These are phyloP conservation scores for Helicostylum pulchrum DNA, from an alignment of 192 early-diverging fungal species.

Conservation along the genomic window DNA sequence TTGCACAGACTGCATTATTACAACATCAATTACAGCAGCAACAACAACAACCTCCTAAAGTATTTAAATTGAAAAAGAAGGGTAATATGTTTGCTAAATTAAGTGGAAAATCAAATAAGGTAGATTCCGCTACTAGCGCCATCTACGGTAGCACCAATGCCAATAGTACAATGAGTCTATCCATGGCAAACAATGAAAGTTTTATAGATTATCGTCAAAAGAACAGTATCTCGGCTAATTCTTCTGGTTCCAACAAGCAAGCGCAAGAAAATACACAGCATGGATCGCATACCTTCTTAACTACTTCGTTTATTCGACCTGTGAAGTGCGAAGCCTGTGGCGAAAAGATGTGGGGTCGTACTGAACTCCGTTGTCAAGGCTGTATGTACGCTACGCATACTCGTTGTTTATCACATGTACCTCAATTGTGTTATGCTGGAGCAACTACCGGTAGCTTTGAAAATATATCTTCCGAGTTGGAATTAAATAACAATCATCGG, in stretches of 20 bases:
- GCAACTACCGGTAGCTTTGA: constrained; percentile 18
- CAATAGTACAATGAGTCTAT: not conserved
- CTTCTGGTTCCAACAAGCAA: not conserved
- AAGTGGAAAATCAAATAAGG: constrained; percentile 11
- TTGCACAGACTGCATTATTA: constrained; percentile 8
- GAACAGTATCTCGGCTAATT: not conserved
- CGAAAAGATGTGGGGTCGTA: constrained; percentile 54
- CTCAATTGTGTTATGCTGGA: constrained; percentile 30
- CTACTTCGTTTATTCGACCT: constrained; percentile 42
- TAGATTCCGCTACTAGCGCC: not conserved
- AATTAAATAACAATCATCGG: not conserved
- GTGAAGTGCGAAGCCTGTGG: constrained; percentile 51
- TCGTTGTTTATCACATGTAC: constrained; percentile 40
- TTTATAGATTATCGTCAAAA: not conserved
- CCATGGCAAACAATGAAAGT: not conserved
- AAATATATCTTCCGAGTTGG: constrained; percentile 4
- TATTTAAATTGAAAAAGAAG: constrained; percentile 56
- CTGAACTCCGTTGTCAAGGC: constrained; percentile 48
- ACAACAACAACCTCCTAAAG: constrained; percentile 36
- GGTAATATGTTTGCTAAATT: constrained; percentile 41
- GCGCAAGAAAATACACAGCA: constrained; percentile 4
- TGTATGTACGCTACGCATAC: constrained; percentile 48
- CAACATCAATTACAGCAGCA: too few species aligned
- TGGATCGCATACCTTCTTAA: constrained; percentile 39
- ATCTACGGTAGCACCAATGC: constrained; percentile 5